A percentile compares a stretch with the other conserved stretches of the same genome.
phyloP scores from a whole-genome alignment of 2,329 filamentous ascomycete species.

The Zymoseptoria pseudotritici region DNA sequence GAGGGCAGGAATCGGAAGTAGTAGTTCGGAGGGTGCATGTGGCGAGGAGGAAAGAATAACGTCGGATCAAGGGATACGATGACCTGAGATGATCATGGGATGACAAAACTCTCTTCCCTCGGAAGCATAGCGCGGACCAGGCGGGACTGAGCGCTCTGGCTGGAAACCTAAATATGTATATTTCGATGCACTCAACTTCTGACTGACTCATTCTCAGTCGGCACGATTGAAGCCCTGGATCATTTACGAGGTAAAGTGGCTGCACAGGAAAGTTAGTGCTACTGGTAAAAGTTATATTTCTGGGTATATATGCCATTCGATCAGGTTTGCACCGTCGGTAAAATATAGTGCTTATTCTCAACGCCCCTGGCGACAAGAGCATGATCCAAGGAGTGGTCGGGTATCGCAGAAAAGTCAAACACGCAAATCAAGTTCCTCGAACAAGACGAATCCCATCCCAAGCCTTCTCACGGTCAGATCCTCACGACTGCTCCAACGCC shows the following conservation, averaged over 20 bases:
- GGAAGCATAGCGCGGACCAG: neutral
- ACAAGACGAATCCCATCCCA: too few relatives aligned
- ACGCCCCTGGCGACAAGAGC: neutral
- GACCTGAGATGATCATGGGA: neutral
- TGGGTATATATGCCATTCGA: neutral
- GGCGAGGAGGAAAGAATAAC: neutral
- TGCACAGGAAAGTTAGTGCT: too few relatives aligned
- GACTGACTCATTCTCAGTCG: neutral
- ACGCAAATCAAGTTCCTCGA: too few relatives aligned
- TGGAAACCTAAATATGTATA: neutral
- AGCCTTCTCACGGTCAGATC: neutral
- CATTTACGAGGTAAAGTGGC: too few relatives aligned
- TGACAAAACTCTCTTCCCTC: neutral
- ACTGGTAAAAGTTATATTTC: neutral
- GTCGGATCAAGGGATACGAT: neutral
- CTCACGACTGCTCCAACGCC: constrained; percentile 18
- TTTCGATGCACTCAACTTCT: constrained; percentile 2
- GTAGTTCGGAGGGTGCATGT: neutral
- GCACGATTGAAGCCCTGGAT: too few relatives aligned
- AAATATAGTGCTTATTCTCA: neutral
- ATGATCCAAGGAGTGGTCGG: neutral
- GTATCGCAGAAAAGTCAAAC: neutral
- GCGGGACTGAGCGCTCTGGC: neutral
- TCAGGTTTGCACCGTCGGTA: neutral
- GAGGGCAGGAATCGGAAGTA: constrained; percentile 2